A percentile compares a stretch with the other conserved stretches of the same genome.
Conservation (phyloP, 2,329 filamentous ascomycete species). For the Aspergillus fischeri region DNA sequence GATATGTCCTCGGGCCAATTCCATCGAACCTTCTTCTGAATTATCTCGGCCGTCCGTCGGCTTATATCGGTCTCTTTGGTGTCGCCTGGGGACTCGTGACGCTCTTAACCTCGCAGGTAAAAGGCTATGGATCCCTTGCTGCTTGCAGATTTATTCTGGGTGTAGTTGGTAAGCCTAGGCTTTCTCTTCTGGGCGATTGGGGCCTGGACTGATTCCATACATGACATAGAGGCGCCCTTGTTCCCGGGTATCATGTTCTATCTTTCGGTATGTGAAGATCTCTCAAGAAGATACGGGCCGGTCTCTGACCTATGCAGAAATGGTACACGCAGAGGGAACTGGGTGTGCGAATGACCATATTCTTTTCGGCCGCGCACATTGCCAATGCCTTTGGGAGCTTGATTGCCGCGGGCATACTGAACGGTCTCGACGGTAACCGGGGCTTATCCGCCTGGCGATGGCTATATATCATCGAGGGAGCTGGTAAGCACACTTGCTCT, state of each 20-base stretch:
- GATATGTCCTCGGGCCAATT: slow-evolving; percentile 33
- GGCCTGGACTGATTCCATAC: neutral
- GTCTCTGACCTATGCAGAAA: slow-evolving; percentile 17
- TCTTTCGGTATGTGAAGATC: slow-evolving; percentile 26
- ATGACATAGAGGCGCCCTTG: slow-evolving; percentile 40
- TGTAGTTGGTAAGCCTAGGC: slow-evolving; percentile 29
- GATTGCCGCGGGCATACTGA: slow-evolving; percentile 50
- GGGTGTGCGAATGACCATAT: slow-evolving; percentile 47
- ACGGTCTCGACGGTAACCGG: slow-evolving; percentile 33
- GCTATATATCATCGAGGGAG: slow-evolving; percentile 41
- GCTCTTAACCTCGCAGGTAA: slow-evolving; percentile 33
- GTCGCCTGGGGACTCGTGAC: slow-evolving; percentile 39
- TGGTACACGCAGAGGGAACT: slow-evolving; percentile 54
- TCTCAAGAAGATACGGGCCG: neutral
- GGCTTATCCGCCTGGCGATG: slow-evolving; percentile 40
- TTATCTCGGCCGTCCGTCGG: slow-evolving; percentile 28
- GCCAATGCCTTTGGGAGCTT: slow-evolving; percentile 51
- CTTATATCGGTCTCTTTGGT: slow-evolving; percentile 36
- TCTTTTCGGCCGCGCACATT: slow-evolving; percentile 50
- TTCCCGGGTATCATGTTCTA: slow-evolving; percentile 47
- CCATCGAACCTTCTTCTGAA: slow-evolving; percentile 38
- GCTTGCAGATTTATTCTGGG: slow-evolving; percentile 40
- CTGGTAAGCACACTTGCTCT: slow-evolving; percentile 17
- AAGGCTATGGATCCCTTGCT: slow-evolving; percentile 31
- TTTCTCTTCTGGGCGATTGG: neutral